Evolutionary conservation across 331 rosid genomes (phyloP).

Genomic region (Cydonia oblonga): DNA sequence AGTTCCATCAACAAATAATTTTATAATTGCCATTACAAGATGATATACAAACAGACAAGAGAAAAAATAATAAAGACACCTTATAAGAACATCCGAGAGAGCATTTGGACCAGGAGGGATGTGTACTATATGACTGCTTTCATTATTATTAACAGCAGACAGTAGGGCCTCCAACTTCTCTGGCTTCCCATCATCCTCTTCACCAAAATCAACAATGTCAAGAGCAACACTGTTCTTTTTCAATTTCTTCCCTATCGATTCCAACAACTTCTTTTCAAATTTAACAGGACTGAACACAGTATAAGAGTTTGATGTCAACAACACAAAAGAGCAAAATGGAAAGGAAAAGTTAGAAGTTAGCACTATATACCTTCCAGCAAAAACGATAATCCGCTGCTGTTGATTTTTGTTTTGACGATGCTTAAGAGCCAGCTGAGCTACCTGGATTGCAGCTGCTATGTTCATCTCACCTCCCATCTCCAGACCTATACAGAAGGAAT

Average conservation of each 20-base stretch:
- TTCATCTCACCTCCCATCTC: constrained; percentile 95
- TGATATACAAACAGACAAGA: not conserved
- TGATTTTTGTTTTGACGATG: constrained; percentile 96
- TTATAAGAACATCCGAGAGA: constrained; percentile 78
- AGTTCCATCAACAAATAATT: not conserved
- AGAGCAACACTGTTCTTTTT: constrained; percentile 90
- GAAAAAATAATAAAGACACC: constrained; percentile 34
- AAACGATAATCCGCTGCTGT: constrained; percentile 86
- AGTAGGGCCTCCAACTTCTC: constrained; percentile 91
- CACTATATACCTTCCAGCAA: constrained; percentile 73
- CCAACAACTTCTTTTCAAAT: constrained; percentile 75
- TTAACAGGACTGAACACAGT: constrained; percentile 44
- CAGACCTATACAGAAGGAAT: constrained; percentile 30
- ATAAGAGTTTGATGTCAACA: not conserved
- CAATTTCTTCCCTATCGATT: constrained; percentile 75
- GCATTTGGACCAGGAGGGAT: constrained; percentile 79
- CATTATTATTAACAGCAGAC: constrained; percentile 82
- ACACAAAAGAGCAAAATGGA: not conserved
- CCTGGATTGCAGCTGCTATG: constrained; percentile 79
- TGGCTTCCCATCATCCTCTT: constrained; percentile 85
- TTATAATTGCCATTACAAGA: not conserved
- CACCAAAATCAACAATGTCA: constrained; percentile 91
- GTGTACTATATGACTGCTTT: constrained; percentile 74
- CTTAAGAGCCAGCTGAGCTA: constrained; percentile 92
- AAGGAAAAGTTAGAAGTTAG: not conserved